A percentile compares a stretch with the other conserved stretches of the same genome.
phyloP scores from a whole-genome alignment of 2,329 filamentous ascomycete genomes.

The Calonectria pauciramosa region DNA sequence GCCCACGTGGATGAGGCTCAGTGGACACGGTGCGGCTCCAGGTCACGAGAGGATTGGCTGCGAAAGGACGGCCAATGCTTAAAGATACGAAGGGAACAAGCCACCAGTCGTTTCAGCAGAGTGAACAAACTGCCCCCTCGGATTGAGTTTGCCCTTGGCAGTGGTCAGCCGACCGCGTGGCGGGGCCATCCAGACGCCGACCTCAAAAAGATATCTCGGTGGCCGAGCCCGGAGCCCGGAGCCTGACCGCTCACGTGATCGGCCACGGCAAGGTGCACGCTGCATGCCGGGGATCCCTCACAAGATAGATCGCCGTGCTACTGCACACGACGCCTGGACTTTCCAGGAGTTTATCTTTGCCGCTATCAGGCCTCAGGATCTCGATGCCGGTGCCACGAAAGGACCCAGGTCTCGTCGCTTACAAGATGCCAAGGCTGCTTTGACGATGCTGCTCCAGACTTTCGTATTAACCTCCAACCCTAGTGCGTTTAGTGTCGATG shows the following conservation, averaged over 20 bases:
- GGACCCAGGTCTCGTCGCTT: not conserved
- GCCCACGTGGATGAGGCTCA: conserved; percentile 11
- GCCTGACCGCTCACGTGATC: conserved; percentile 11
- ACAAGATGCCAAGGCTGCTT: not conserved
- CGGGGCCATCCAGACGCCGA: not conserved
- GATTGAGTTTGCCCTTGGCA: conserved; percentile 9
- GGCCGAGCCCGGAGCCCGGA: conserved; percentile 1
- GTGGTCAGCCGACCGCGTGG: conserved; percentile 4
- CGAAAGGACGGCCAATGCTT: not conserved
- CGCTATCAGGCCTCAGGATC: not conserved
- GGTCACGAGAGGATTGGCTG: conserved; percentile 5
- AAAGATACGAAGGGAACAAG: not conserved
- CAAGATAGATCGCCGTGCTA: not conserved
- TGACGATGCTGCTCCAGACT: not conserved
- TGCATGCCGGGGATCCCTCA: not conserved
- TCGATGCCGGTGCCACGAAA: not conserved
- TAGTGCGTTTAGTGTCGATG: not conserved
- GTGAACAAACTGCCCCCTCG: not conserved
- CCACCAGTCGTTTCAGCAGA: not conserved
- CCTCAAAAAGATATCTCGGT: not conserved
- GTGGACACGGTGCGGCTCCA: not conserved
- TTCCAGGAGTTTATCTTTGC: not conserved
- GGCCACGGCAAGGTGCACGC: not conserved
- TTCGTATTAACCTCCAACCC: not conserved
- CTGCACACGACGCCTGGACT: not conserved